These are phyloP conservation scores for Kitagawia praeruptora DNA, from an alignment of 129 eudicot species.

Conservation along the genomic window DNA sequence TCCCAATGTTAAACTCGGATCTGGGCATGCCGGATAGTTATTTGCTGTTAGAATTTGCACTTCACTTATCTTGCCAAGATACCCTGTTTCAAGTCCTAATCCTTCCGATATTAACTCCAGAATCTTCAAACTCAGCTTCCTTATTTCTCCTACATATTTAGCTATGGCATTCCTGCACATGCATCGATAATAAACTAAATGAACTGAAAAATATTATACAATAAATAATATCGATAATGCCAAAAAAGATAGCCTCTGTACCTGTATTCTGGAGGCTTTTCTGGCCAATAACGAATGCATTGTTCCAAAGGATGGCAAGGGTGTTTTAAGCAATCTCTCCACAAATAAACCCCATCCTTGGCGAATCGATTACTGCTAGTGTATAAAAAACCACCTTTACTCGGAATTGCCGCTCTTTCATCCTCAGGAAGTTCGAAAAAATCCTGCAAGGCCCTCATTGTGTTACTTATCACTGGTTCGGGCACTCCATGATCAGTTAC, in stretches of 20 bases:
- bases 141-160: constrained; percentile 31
- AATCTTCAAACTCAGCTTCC: constrained; percentile 44
- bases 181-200: not conserved
- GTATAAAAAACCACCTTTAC: constrained; percentile 35
- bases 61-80: constrained; percentile 37
- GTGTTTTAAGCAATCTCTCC: constrained; percentile 78
- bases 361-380: constrained; percentile 34
- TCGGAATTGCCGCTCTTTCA: constrained; percentile 21
- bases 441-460: constrained; percentile 41
- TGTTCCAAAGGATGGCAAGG: constrained; percentile 54
- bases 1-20: constrained; percentile 70
- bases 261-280: constrained; percentile 48
- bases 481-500: constrained; percentile 70
- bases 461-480: constrained; percentile 19
- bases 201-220: not conserved
- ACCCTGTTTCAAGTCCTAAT: constrained; percentile 48
- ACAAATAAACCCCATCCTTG: constrained; percentile 50
- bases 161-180: constrained; percentile 20
- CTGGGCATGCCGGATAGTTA: constrained; percentile 77
- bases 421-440: constrained; percentile 43
- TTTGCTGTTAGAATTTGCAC: constrained; percentile 40
- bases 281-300: constrained; percentile 54
- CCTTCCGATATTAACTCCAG: constrained; percentile 56
- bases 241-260: constrained; percentile 7
- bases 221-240: not conserved